phyloP scores from a whole-genome alignment of 257 asterid species.

The Primulina eburnea region DNA sequence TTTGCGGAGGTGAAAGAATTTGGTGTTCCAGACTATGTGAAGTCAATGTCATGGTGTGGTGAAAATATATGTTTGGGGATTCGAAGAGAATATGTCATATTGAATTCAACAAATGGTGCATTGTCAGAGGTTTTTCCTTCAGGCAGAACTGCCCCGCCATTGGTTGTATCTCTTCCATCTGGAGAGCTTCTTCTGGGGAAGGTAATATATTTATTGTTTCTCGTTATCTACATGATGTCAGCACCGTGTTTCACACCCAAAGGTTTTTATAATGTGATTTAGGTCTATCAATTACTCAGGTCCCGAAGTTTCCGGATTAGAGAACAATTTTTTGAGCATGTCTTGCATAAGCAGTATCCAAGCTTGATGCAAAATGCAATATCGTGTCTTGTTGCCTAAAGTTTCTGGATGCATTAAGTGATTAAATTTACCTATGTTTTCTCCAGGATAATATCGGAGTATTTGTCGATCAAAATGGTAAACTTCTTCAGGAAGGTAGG shows the following conservation, averaged over 20 bases:
- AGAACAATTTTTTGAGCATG: slow-evolving; percentile 5
- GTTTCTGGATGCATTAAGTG: slow-evolving; percentile 13
- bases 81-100: slow-evolving; percentile 73
- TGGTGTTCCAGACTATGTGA: slow-evolving; percentile 87
- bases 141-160: slow-evolving; percentile 92
- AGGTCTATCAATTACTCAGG: slow-evolving; percentile 15
- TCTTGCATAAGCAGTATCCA: slow-evolving; percentile 1
- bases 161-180: slow-evolving; percentile 82
- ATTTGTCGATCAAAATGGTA: slow-evolving; percentile 96
- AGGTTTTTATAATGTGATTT: slow-evolving; percentile 20
- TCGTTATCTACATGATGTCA: neutral
- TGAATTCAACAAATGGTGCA: slow-evolving; percentile 81
- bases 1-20: slow-evolving; percentile 93
- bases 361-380: slow-evolving; percentile 12
- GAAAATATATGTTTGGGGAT: slow-evolving; percentile 92
- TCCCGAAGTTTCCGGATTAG: neutral
- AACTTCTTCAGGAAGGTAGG: slow-evolving; percentile 95
- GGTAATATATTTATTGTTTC: slow-evolving; percentile 37
- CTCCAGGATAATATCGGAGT: slow-evolving; percentile 94
- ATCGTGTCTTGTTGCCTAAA: neutral
- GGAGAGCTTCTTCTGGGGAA: slow-evolving; percentile 95
- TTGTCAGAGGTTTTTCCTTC: slow-evolving; percentile 87
- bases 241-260: neutral
- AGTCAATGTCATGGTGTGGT: slow-evolving; percentile 97
- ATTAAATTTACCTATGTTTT: slow-evolving; percentile 18